A percentile compares a stretch with the other conserved stretches of the same genome.
Conservation (phyloP, 352 stramenopile species). For the Globisporangium paroecandrum region DNA sequence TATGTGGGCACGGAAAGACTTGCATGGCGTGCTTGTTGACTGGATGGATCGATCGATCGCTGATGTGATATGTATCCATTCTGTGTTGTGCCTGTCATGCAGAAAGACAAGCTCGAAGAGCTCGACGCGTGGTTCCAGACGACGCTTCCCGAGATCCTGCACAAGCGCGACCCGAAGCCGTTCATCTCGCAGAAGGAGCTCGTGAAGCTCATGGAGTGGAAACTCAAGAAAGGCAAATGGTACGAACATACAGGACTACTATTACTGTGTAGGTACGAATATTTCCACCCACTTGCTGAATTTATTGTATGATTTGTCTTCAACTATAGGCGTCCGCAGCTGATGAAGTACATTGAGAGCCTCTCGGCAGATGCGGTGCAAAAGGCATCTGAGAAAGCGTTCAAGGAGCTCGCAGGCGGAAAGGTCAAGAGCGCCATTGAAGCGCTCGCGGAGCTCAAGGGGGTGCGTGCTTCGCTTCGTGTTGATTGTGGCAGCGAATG, state of each 20-base stretch:
- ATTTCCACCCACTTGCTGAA: neutral
- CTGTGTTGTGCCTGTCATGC: neutral
- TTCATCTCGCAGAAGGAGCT: constrained; percentile 57
- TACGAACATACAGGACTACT: constrained; percentile 12
- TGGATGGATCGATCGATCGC: neutral
- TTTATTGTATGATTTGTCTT: neutral
- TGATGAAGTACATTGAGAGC: constrained; percentile 68
- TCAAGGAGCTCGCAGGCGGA: constrained; percentile 26
- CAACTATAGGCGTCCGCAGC: constrained; percentile 46
- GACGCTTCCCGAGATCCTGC: constrained; percentile 37
- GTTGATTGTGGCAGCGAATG: neutral
- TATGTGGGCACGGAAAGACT: neutral
- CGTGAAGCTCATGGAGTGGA: constrained; percentile 74
- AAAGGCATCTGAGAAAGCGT: constrained; percentile 37
- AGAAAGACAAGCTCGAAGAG: constrained; percentile 57
- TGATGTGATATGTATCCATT: constrained; percentile 1
- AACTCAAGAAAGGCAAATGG: constrained; percentile 85
- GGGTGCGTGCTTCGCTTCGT: constrained; percentile 30
- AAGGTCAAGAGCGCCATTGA: constrained; percentile 42
- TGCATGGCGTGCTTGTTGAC: neutral
- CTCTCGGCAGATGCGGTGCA: constrained; percentile 46
- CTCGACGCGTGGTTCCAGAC: constrained; percentile 61
- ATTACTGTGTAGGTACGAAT: neutral
- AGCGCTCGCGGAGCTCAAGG: constrained; percentile 60
- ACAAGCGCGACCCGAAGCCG: constrained; percentile 40